Conservation (phyloP, 2,329 filamentous ascomycete genomes). For the Sporothrix euskadiensis region DNA sequence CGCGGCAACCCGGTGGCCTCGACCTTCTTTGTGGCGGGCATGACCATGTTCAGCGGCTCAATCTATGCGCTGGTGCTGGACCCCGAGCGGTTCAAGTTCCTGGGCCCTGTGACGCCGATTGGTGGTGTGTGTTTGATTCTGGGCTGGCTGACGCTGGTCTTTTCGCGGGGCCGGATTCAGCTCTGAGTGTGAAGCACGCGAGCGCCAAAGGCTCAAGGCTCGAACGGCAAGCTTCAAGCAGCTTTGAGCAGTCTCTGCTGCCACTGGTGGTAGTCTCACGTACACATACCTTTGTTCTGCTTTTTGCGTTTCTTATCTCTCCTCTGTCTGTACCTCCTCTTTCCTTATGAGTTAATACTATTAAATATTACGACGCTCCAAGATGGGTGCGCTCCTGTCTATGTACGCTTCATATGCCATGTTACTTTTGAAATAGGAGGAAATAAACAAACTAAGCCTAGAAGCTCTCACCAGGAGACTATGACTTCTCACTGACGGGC, state of each 20-base stretch:
- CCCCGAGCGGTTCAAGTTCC: slow-evolving; percentile 57
- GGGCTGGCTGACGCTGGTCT: slow-evolving; percentile 56
- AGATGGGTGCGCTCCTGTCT: not conserved
- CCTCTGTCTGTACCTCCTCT: not conserved
- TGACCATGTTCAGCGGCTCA: slow-evolving; percentile 66
- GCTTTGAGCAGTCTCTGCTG: not conserved
- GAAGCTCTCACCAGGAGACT: not conserved
- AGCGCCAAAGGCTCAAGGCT: not conserved
- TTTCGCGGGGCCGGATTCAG: slow-evolving; percentile 30
- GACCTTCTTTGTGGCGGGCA: slow-evolving; percentile 62
- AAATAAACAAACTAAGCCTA: not conserved
- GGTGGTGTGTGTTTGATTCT: slow-evolving; percentile 65
- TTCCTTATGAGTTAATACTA: not conserved
- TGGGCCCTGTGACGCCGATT: slow-evolving; percentile 66
- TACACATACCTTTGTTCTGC: not conserved
- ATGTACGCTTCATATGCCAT: not conserved
- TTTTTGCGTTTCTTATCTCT: not conserved
- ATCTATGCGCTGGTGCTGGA: slow-evolving; percentile 66
- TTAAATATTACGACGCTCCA: not conserved
- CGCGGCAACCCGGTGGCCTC: slow-evolving; percentile 59
- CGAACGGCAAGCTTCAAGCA: too few species aligned
- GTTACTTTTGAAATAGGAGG: not conserved
- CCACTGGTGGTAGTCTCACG: not conserved
- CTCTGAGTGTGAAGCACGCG: slow-evolving; percentile 4
- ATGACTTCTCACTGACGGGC: not conserved